These are phyloP conservation scores for Tuber calosporum DNA, from an alignment of 495 filamentous ascomycete genomes.

Conservation along the genomic window DNA sequence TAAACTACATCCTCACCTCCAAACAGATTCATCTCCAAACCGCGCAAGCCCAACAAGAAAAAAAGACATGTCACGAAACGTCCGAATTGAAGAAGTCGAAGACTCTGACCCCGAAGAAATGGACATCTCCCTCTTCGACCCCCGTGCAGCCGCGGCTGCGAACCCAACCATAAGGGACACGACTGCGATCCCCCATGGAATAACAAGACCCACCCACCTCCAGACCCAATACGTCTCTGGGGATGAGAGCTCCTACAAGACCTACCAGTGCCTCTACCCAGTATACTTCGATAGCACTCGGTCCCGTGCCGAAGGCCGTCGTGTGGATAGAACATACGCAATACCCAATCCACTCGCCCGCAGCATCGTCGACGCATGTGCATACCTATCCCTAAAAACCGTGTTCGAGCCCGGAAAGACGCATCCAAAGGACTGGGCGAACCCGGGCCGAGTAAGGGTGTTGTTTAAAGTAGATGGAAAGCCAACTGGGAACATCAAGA, in stretches of 20 bases:
- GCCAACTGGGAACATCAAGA: conserved; percentile 55
- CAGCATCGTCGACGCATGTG: conserved; percentile 80
- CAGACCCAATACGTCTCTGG: conserved; percentile 43
- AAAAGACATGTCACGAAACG: conserved; percentile 67
- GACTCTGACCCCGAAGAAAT: conserved; percentile 73
- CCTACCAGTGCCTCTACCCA: conserved; percentile 85
- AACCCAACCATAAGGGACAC: conserved; percentile 45
- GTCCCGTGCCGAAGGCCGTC: conserved; percentile 66
- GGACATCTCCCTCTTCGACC: conserved; percentile 54
- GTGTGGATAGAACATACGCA: conserved; percentile 62
- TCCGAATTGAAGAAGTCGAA: conserved; percentile 80
- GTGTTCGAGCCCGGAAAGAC: conserved; percentile 85
- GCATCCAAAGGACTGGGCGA: conserved; percentile 96
- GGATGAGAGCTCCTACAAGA: conserved; percentile 57
- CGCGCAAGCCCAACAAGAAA: conserved; percentile 23
- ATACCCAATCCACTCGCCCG: conserved; percentile 80
- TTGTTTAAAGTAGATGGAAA: conserved; percentile 55
- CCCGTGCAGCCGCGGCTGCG: conserved; percentile 34
- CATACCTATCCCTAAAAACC: conserved; percentile 60
- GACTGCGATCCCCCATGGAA: conserved; percentile 42
- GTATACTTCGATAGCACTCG: conserved; percentile 82
- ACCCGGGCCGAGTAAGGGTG: conserved; percentile 82
- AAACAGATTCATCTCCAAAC: not conserved
- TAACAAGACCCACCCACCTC: conserved; percentile 28
- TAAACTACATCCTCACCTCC: not conserved